phyloP scores from a whole-genome alignment of 345 rosid genomes.

The Hypericum androsaemum region DNA sequence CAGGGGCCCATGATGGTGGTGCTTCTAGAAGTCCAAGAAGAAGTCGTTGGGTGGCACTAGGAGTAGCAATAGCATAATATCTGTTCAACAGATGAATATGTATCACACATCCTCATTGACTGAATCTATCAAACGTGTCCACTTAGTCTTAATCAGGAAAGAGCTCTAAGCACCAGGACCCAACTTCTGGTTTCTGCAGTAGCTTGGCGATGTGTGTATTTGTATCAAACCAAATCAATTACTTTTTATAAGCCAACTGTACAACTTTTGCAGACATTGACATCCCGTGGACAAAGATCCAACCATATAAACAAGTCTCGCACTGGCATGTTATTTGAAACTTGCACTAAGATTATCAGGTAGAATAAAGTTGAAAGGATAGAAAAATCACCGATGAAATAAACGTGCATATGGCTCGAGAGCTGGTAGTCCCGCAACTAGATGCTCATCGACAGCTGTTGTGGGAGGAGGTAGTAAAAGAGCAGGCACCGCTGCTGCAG shows the following conservation, averaged over 20 bases:
- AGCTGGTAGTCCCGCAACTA: slow-evolving; percentile 96
- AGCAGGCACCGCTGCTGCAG: slow-evolving; percentile 96
- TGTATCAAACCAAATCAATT: too few relatives aligned
- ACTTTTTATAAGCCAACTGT: too few relatives aligned
- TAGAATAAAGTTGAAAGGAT: background rate
- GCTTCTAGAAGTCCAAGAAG: slow-evolving; percentile 98
- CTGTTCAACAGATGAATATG: slow-evolving; percentile 29
- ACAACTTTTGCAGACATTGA: too few relatives aligned
- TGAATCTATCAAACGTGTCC: background rate
- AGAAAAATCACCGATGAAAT: slow-evolving; percentile 64
- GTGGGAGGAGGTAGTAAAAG: slow-evolving; percentile 97
- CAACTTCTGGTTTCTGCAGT: too few relatives aligned
- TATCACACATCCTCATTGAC: slow-evolving; percentile 1
- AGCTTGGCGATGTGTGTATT: too few relatives aligned
- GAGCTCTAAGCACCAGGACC: too few relatives aligned
- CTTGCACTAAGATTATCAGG: too few relatives aligned
- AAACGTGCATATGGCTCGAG: slow-evolving; percentile 94
- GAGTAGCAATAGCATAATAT: slow-evolving; percentile 94
- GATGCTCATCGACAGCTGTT: slow-evolving; percentile 87
- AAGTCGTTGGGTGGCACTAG: slow-evolving; percentile 95
- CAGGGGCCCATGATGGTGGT: slow-evolving; percentile 99
- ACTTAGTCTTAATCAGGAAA: background rate
- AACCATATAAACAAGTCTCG: too few relatives aligned
- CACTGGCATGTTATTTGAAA: too few relatives aligned
- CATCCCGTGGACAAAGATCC: too few relatives aligned